Evolutionary conservation across 2,329 filamentous ascomycete genomes (phyloP).

Genomic region (Shiraia sp.): DNA sequence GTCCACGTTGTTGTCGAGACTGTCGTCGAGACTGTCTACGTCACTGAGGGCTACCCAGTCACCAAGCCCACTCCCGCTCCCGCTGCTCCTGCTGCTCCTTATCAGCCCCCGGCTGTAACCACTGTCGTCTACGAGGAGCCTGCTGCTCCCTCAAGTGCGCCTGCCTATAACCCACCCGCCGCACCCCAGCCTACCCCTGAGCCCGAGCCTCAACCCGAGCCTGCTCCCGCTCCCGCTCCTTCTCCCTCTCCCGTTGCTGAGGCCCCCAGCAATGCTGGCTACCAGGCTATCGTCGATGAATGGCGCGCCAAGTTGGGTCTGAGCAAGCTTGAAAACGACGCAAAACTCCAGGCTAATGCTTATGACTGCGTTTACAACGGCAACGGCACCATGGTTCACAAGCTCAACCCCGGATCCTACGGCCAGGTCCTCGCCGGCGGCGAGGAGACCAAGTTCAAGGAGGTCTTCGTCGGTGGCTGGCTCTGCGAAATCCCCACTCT

Average conservation of each 20-base stretch:
- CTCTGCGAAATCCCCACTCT: conserved; percentile 38
- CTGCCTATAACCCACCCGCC: conserved; percentile 1
- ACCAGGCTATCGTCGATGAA: conserved; percentile 30
- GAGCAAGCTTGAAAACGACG: conserved; percentile 15
- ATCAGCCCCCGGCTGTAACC: conserved; percentile 10
- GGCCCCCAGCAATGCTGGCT: conserved; percentile 16
- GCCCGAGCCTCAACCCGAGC: not conserved
- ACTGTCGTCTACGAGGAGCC: conserved; percentile 9
- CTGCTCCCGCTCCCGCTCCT: conserved; percentile 7
- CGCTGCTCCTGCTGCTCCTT: conserved; percentile 4
- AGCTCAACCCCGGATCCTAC: conserved; percentile 34
- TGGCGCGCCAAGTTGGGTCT: conserved; percentile 37
- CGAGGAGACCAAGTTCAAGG: conserved; percentile 25
- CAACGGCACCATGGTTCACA: conserved; percentile 37
- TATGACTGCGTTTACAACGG: conserved; percentile 24
- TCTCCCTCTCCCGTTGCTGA: conserved; percentile 15
- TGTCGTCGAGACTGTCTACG: conserved; percentile 30
- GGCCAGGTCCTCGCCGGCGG: conserved; percentile 38
- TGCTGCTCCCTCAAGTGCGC: too few relatives aligned
- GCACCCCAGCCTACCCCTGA: conserved; percentile 4
- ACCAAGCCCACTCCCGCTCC: conserved; percentile 6
- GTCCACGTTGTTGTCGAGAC: conserved; percentile 32
- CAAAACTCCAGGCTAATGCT: conserved; percentile 32
- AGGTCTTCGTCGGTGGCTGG: conserved; percentile 41
- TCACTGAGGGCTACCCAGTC: conserved; percentile 19